Conservation (phyloP, 2,329 filamentous ascomycete species). For the Fusarium beomiforme region DNA sequence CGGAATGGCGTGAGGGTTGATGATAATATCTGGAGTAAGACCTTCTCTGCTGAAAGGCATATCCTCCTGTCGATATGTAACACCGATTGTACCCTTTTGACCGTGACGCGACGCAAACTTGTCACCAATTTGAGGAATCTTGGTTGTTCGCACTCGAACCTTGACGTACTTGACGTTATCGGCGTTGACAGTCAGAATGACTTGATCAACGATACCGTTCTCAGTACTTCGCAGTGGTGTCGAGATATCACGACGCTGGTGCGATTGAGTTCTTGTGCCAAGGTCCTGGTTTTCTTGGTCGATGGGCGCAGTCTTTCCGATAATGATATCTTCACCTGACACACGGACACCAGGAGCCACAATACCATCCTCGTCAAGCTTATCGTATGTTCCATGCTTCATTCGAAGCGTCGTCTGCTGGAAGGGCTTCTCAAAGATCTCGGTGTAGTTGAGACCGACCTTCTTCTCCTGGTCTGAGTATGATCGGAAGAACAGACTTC, state of each 20-base stretch:
- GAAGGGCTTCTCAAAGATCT: slow-evolving; percentile 95
- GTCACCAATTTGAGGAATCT: slow-evolving; percentile 98
- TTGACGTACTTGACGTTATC: slow-evolving; percentile 97
- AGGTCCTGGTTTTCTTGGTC: slow-evolving; percentile 92
- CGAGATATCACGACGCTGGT: slow-evolving; percentile 94
- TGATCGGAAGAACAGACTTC: slow-evolving; percentile 96
- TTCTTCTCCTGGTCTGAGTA: slow-evolving; percentile 98
- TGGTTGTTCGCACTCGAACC: slow-evolving; percentile 95
- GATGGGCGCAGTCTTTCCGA: slow-evolving; percentile 97
- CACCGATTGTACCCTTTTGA: slow-evolving; percentile 98
- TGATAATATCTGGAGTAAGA: slow-evolving; percentile 93
- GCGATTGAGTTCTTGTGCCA: slow-evolving; percentile 87
- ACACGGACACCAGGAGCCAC: slow-evolving; percentile 94
- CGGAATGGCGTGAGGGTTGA: slow-evolving; percentile 99
- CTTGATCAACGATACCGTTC: slow-evolving; percentile 94
- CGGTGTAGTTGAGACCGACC: slow-evolving; percentile 90
- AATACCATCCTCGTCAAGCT: slow-evolving; percentile 95
- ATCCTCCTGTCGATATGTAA: slow-evolving; percentile 96
- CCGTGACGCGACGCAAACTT: slow-evolving; percentile 99
- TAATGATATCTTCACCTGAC: slow-evolving; percentile 98
- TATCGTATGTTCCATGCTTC: slow-evolving; percentile 96
- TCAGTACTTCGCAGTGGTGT: slow-evolving; percentile 95
- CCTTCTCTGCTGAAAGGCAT: slow-evolving; percentile 98
- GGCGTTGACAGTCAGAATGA: slow-evolving; percentile 92
- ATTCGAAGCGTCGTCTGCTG: slow-evolving; percentile 87